Base-by-base conservation (phyloP, 2,329 filamentous ascomycete genomes). In the Aspergillus sp. region DNA sequence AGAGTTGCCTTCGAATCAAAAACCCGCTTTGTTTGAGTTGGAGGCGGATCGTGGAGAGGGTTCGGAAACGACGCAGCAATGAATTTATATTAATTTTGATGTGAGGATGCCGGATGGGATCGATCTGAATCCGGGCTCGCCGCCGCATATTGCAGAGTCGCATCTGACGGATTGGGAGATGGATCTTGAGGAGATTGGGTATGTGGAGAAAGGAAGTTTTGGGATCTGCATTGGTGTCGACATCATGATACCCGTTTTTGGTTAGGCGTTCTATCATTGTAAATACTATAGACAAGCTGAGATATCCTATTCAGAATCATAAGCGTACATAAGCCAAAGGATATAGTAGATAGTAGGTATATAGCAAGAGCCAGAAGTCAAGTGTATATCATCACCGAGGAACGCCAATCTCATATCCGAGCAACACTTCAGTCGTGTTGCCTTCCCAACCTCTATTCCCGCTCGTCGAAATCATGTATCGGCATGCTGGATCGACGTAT, bases 401-500 rank as follows among this genome's bases (percentile, higher is more conserved):
- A 41, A 78, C 72, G 7, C 71, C 73, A 54, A 98, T 95, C 70
- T 98, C 93, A 66, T 98, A 98, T 11, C 93, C 93, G 43, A 98
- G 81, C 47, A 98, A 66, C 0, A 93, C 89, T 70, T 98, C 93
- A 0, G 93, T 97, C 31, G 79, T 84, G 13, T 79, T 83, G 1
- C 93, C 93, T 65, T 97, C 93, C 93, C 93, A 98, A 1, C 93
- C 93, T 49, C 93, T 74, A 49, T 93, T 97, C 0, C 93, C 93
- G 5, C 88, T 90, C 0, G 89, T 88, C 2, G 88, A 91, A 30
- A 98, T 79, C 85, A 98, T 91, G 61, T 90, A 97, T 12, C 83
- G 78, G 62, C 88, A 91, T 0, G 88, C 87, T 5, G 87, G 87
- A 63, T 98, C 93, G 37, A 96, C 76, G 59, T 91, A 93, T 7